Conservation (phyloP, 371 early-diverging fungal genomes). For the Mycotypha africana region DNA sequence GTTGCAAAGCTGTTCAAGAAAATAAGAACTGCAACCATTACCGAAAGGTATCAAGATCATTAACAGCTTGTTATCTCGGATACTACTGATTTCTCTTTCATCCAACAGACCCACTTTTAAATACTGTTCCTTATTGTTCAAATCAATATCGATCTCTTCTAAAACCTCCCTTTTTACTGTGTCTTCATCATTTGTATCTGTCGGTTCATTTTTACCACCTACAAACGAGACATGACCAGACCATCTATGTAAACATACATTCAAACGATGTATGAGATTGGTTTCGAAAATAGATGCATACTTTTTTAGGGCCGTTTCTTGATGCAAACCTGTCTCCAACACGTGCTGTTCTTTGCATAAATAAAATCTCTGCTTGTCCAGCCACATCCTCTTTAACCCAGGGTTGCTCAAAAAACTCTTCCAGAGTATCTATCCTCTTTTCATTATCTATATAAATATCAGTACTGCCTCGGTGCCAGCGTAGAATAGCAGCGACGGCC, state of each 20-base stretch:
- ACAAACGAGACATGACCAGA: slow-evolving; percentile 76
- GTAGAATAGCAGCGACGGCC: slow-evolving; percentile 33
- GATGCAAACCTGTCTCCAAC: slow-evolving; percentile 49
- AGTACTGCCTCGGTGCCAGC: slow-evolving; percentile 18
- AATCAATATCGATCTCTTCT: slow-evolving; percentile 64
- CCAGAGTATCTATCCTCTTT: slow-evolving; percentile 1
- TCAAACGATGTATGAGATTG: too few species aligned
- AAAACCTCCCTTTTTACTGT: slow-evolving; percentile 63
- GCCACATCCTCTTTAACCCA: slow-evolving; percentile 25
- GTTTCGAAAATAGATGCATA: too few species aligned
- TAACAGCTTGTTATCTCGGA: slow-evolving; percentile 44
- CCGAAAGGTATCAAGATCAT: slow-evolving; percentile 63
- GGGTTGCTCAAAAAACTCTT: slow-evolving; percentile 27
- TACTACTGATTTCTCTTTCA: slow-evolving; percentile 55
- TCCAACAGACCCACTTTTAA: slow-evolving; percentile 57
- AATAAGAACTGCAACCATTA: slow-evolving; percentile 15
- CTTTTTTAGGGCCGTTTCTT: neutral
- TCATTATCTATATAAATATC: neutral
- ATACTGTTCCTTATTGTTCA: slow-evolving; percentile 37
- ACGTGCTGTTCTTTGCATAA: slow-evolving; percentile 59
- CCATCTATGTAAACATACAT: slow-evolving; percentile 24
- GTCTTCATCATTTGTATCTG: slow-evolving; percentile 60
- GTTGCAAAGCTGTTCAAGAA: neutral
- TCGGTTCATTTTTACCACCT: slow-evolving; percentile 63
- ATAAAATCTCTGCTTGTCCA: slow-evolving; percentile 56